Evolutionary conservation across 2,329 filamentous ascomycete species (phyloP).

Genomic region (Aspergillus eucalypticola): DNA sequence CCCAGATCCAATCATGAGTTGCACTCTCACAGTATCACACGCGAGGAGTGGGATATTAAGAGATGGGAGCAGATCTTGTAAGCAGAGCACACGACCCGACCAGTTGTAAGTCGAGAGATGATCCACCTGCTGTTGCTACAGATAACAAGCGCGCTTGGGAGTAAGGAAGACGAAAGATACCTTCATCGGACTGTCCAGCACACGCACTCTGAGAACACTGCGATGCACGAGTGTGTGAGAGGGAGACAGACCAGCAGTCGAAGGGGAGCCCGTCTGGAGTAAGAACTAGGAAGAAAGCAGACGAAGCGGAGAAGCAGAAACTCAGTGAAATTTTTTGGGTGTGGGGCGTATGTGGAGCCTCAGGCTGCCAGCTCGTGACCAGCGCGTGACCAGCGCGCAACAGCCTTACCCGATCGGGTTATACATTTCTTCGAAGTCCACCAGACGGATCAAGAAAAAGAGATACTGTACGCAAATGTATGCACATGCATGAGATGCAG

Average conservation of each 20-base stretch:
- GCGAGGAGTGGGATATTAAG: not conserved
- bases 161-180: conserved; percentile 1
- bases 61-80: not conserved
- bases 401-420: conserved; percentile 13
- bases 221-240: conserved; percentile 1
- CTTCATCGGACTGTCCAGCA: conserved; percentile 23
- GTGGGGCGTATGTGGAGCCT: conserved; percentile 23
- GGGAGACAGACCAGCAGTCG: not conserved
- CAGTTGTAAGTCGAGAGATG: conserved; percentile 12
- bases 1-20: conserved; percentile 25
- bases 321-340: conserved; percentile 22
- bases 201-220: conserved; percentile 6
- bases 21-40: conserved; percentile 11
- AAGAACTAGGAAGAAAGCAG: not conserved
- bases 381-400: conserved; percentile 16
- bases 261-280: conserved; percentile 11
- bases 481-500: not conserved
- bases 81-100: conserved; percentile 23
- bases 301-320: conserved; percentile 9
- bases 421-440: not conserved
- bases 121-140: conserved; percentile 20
- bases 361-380: conserved; percentile 22
- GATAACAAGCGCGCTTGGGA: conserved; percentile 9
- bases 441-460: not conserved
- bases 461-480: too few relatives aligned